Evolutionary conservation across 495 filamentous ascomycete genomes (phyloP), one percentile per base, ranked within the genome.

Genomic region (Penicillium arizonense): DNA sequence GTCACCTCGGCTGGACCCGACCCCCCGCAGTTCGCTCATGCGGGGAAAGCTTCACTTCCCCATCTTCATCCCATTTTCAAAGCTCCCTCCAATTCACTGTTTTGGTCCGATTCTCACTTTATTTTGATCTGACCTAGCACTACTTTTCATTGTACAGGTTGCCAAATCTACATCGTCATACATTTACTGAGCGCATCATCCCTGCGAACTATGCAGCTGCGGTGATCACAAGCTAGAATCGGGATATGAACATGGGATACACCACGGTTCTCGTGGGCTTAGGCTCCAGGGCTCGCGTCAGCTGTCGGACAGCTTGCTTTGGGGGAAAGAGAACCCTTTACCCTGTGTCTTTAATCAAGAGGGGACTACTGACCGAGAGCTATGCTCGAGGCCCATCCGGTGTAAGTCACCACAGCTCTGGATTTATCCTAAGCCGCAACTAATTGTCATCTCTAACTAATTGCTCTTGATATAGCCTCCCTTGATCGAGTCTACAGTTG

Each of bases 401-500:
- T 62, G 79, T 79, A 60, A 50, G 62, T 43, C 33, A 3, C 3
- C 28, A 33, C 50, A 26, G 16, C 30, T 36, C 2, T 11, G 7
- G 24, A 16, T 30, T 33, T 4, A 18, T 34, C 35, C 23, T 14
- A 3, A 32, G 28, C 21, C 21, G n/a, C n/a, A n/a, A n/a, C n/a
- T 11, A 1, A 33, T 20, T 18, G 11, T 18, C 52, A 18, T 18
- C 18, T 18, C 18, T 18, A 18, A 18, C 18, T 18, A 18, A 18
- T 1, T 18, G 18, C 18, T 18, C 18, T 23, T 14, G 42, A 38
- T 44, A 53, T 43, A 92, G 89, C 88, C 89, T 11, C 82, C 88
- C 9, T 75, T 94, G 24, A 72, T 91, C 37, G 77, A 87, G 24
- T 75, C 83, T 47, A 96, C 93, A 1, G 80, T 96, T 42, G 87